Percentiles rank a stretch among this genome's conserved stretches.
Evolutionary conservation across 2,329 filamentous ascomycete genomes (phyloP).

Genomic region (Pestalotiopsis fici): DNA sequence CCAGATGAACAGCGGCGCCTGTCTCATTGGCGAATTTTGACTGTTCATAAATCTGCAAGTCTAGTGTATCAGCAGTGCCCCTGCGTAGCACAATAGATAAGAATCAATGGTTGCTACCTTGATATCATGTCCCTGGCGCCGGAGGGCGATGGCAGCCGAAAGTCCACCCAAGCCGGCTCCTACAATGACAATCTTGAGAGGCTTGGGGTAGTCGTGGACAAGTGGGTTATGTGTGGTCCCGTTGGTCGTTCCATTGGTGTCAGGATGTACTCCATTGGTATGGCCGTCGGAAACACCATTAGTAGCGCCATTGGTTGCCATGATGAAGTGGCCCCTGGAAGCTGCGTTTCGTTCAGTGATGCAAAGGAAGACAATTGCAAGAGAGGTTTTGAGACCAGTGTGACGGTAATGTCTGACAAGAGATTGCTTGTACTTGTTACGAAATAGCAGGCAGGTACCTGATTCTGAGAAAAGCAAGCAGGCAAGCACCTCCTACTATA

Average conservation of each 20-base stretch:
- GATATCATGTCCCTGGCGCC: constrained; percentile 52
- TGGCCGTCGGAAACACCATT: constrained; percentile 1
- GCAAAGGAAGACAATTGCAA: background rate
- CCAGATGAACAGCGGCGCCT: constrained; percentile 64
- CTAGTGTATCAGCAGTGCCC: background rate
- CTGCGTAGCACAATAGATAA: background rate
- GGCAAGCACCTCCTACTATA: background rate
- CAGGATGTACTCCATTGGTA: background rate
- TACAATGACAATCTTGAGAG: constrained; percentile 27
- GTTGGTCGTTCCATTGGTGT: background rate
- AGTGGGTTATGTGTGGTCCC: constrained; percentile 12
- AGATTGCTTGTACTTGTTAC: background rate
- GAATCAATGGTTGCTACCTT: constrained; percentile 21
- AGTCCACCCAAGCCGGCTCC: constrained; percentile 54
- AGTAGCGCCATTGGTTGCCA: constrained; percentile 12
- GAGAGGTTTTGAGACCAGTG: background rate
- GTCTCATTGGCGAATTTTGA: constrained; percentile 56
- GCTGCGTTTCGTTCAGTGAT: background rate
- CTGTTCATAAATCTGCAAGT: constrained; percentile 51
- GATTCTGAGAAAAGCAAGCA: background rate
- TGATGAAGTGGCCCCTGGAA: background rate
- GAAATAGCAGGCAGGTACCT: background rate
- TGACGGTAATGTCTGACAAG: background rate
- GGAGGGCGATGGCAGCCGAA: constrained; percentile 51
- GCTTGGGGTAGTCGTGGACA: constrained; percentile 14